Evolutionary conservation across 2,329 filamentous ascomycete species (phyloP).

Genomic region (Monosporascus ibericus): DNA sequence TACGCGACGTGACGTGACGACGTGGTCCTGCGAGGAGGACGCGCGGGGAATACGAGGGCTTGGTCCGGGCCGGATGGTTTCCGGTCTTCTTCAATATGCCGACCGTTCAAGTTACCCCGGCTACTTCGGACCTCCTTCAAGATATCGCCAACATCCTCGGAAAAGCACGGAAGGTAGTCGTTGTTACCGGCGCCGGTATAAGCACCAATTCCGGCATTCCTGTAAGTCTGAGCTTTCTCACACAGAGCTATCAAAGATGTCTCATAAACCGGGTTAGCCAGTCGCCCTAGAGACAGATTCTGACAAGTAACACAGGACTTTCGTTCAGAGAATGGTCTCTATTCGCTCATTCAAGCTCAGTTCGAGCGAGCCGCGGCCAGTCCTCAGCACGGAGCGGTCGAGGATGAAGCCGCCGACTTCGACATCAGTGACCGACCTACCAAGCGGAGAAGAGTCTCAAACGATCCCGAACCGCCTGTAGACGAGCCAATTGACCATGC

Average conservation of each 20-base stretch:
- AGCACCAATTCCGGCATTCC: constrained; percentile 73
- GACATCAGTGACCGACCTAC: constrained; percentile 21
- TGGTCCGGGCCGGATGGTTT: not conserved
- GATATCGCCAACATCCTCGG: constrained; percentile 58
- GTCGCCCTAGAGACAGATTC: constrained; percentile 2
- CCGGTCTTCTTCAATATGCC: constrained; percentile 41
- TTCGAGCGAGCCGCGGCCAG: constrained; percentile 48
- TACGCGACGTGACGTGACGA: not conserved
- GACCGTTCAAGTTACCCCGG: constrained; percentile 48
- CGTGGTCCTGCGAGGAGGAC: not conserved
- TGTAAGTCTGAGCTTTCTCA: constrained; percentile 35
- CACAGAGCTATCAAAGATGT: constrained; percentile 1
- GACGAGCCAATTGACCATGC: constrained; percentile 11
- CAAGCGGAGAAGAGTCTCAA: constrained; percentile 19
- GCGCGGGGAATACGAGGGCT: not conserved
- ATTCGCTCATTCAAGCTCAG: constrained; percentile 64
- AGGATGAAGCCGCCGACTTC: constrained; percentile 18
- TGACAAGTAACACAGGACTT: constrained; percentile 49
- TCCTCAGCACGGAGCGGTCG: constrained; percentile 17
- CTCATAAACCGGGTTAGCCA: not conserved
- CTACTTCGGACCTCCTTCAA: constrained; percentile 50
- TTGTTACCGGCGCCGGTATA: constrained; percentile 68
- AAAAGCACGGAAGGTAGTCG: constrained; percentile 62
- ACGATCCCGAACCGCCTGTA: constrained; percentile 25
- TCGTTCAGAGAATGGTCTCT: constrained; percentile 65